These are phyloP conservation scores for Microstegium vimineum DNA, from an alignment of 176 grass and related monocot genomes.

Conservation along the genomic window DNA sequence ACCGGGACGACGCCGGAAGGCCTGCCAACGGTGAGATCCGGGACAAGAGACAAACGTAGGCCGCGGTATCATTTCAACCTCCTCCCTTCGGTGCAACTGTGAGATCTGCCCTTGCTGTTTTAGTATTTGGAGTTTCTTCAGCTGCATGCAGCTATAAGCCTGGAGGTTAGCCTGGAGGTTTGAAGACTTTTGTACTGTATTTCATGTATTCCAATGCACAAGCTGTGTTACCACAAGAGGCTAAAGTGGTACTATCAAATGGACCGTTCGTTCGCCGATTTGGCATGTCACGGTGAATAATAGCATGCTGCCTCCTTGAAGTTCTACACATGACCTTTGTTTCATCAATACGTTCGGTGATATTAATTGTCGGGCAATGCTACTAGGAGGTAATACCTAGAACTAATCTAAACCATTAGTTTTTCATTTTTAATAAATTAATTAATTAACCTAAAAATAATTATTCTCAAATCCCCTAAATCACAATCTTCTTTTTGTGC, in stretches of 20 bases:
- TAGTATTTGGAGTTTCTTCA: no score
- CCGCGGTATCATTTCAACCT: conserved; percentile 3
- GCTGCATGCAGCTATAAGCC: no score
- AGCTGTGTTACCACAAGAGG: conserved; percentile 20
- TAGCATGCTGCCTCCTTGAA: not conserved
- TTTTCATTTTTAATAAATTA: no score
- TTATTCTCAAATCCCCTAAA: no score
- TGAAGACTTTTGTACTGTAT: conserved; percentile 50
- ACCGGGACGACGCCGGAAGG: no score
- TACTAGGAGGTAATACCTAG: no score
- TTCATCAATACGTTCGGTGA: not conserved
- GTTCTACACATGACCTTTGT: no score
- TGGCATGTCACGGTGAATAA: not conserved
- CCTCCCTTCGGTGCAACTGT: conserved; percentile 18
- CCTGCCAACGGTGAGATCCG: conserved; percentile 43
- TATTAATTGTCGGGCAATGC: no score
- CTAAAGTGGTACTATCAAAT: conserved; percentile 31
- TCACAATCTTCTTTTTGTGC: no score
- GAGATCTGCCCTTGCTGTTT: not conserved
- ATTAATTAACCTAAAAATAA: no score
- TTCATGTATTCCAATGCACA: conserved; percentile 45
- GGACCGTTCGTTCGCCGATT: conserved; percentile 15
- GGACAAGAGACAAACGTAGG: conserved; percentile 43
- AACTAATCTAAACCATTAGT: no score
- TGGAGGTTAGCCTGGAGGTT: conserved; percentile 6